Percentiles rank a stretch among this genome's conserved stretches.
Evolutionary conservation across 495 filamentous ascomycete genomes (phyloP).

Genomic region (Penicillium paradoxum): DNA sequence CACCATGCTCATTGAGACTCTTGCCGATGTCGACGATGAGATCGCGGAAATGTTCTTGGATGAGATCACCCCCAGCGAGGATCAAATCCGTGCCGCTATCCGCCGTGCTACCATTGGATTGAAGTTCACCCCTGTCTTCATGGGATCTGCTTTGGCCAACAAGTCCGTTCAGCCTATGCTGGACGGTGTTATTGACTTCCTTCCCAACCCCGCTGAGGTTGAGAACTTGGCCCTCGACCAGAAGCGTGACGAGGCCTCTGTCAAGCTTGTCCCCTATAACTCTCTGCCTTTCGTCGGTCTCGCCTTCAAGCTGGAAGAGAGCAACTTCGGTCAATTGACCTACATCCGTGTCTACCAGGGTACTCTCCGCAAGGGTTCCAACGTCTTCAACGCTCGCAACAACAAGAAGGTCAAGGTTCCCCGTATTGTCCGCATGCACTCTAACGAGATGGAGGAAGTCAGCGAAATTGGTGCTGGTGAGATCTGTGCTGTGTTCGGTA

Average conservation of each 20-base stretch:
- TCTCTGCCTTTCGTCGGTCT: slow-evolving; percentile 90
- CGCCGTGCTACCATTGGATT: slow-evolving; percentile 78
- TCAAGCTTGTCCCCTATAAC: slow-evolving; percentile 87
- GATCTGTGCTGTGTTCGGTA: slow-evolving; percentile 97
- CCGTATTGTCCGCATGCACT: slow-evolving; percentile 98
- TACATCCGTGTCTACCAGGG: slow-evolving; percentile 99
- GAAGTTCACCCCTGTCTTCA: slow-evolving; percentile 94
- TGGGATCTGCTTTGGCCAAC: slow-evolving; percentile 93
- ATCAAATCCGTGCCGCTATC: slow-evolving; percentile 87
- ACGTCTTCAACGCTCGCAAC: slow-evolving; percentile 88
- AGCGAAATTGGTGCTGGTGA: slow-evolving; percentile 89
- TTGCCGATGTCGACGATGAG: slow-evolving; percentile 97
- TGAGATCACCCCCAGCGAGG: slow-evolving; percentile 66
- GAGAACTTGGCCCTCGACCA: slow-evolving; percentile 86
- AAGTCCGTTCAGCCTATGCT: slow-evolving; percentile 96
- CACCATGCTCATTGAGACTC: slow-evolving; percentile 81
- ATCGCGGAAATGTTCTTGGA: slow-evolving; percentile 96
- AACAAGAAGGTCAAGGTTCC: slow-evolving; percentile 97
- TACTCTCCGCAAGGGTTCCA: slow-evolving; percentile 75
- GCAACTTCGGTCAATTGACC: slow-evolving; percentile 96
- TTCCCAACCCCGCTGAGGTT: slow-evolving; percentile 89
- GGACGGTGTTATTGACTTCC: slow-evolving; percentile 92
- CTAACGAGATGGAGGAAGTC: slow-evolving; percentile 98
- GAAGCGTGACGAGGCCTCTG: slow-evolving; percentile 67
- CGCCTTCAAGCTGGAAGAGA: slow-evolving; percentile 98